Evolutionary conservation across 2,329 filamentous ascomycete species (phyloP).

Genomic region (Aspergillus sp.): DNA sequence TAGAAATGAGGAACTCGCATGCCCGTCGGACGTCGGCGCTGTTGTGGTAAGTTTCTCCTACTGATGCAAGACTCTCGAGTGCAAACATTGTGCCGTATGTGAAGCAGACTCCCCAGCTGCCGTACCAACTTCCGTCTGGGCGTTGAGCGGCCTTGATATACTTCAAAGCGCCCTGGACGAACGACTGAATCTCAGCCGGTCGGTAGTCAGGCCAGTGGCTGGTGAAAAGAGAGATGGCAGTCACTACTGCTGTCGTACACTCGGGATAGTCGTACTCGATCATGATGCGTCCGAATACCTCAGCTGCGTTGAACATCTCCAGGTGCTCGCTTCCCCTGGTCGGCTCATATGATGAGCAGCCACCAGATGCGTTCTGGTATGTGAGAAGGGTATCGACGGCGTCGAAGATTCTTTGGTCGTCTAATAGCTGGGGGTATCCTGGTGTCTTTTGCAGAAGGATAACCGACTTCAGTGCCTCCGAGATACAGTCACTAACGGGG

Average conservation of each 20-base stretch:
- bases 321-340: constrained; percentile 74
- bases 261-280: constrained; percentile 98
- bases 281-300: constrained; percentile 97
- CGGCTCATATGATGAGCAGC: constrained; percentile 86
- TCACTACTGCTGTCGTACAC: constrained; percentile 93
- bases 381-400: constrained; percentile 87
- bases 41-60: constrained; percentile 78
- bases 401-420: constrained; percentile 77
- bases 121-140: constrained; percentile 91
- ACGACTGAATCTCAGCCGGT: constrained; percentile 67
- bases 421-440: constrained; percentile 72
- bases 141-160: constrained; percentile 82
- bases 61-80: constrained; percentile 76
- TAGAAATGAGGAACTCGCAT: constrained; percentile 81
- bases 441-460: constrained; percentile 78
- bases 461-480: constrained; percentile 83
- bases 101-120: constrained; percentile 96
- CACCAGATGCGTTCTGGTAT: constrained; percentile 87
- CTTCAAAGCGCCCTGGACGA: constrained; percentile 70
- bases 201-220: constrained; percentile 81
- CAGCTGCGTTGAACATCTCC: constrained; percentile 88
- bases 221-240: constrained; percentile 78
- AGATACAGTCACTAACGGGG: constrained; percentile 90
- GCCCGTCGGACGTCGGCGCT: constrained; percentile 69
- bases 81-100: constrained; percentile 98